Evolutionary conservation across 139 green algal genomes (phyloP).

Genomic region (Helicosporidium sp.): DNA sequence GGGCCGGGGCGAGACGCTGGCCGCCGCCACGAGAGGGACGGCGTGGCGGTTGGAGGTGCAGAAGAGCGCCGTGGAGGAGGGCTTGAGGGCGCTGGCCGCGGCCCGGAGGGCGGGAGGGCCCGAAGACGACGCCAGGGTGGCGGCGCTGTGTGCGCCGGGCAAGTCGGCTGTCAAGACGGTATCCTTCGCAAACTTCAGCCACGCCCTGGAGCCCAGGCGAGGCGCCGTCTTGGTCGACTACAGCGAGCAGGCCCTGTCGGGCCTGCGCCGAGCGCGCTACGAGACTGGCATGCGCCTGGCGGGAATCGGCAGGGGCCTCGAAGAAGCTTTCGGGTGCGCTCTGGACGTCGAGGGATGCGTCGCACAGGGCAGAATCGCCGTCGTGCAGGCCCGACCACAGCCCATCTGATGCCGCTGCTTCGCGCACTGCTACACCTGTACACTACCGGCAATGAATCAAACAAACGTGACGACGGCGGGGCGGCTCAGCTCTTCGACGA

Average conservation of each 20-base stretch:
- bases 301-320: conserved; percentile 36
- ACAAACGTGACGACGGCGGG: background rate
- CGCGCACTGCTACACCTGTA: too few species aligned
- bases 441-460: too few species aligned
- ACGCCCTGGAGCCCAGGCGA: conserved; percentile 30
- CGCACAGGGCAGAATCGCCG: conserved; percentile 37
- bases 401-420: too few species aligned
- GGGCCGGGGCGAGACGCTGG: background rate
- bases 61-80: conserved; percentile 36
- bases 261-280: conserved; percentile 2
- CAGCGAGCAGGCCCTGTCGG: conserved; percentile 47
- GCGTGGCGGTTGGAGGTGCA: conserved; percentile 68
- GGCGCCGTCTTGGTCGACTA: conserved; percentile 48
- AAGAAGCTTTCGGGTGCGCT: conserved; percentile 39
- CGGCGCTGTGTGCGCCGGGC: too few species aligned
- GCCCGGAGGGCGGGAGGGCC: too few species aligned
- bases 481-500: background rate
- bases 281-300: conserved; percentile 15
- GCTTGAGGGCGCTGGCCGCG: too few species aligned
- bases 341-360: conserved; percentile 89
- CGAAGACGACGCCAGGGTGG: too few species aligned
- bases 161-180: too few species aligned
- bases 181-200: conserved; percentile 83
- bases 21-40: conserved; percentile 44
- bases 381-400: conserved; percentile 87